A percentile compares a stretch with the other conserved stretches of the same genome.
These are phyloP conservation scores for Umbelopsis sp. DNA, from an alignment of 192 early-diverging fungal species.

Conservation along the genomic window DNA sequence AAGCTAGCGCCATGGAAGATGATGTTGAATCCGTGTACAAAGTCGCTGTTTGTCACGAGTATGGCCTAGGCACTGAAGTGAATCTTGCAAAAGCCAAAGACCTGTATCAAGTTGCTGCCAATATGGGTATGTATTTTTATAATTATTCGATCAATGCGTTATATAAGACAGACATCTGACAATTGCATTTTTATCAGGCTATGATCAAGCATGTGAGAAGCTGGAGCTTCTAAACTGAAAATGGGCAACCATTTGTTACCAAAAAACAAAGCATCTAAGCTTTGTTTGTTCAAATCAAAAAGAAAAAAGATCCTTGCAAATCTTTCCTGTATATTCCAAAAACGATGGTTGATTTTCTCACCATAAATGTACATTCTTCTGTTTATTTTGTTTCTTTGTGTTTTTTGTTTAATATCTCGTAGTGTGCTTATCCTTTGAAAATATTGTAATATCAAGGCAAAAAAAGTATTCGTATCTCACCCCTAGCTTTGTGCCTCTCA, in stretches of 20 bases:
- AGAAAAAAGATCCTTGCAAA: too few species aligned
- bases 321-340: too few species aligned
- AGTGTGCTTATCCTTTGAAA: too few species aligned
- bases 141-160: neutral
- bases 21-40: constrained; percentile 25
- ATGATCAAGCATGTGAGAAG: constrained; percentile 9
- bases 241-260: neutral
- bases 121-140: constrained; percentile 24
- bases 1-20: constrained; percentile 35
- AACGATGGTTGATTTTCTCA: too few species aligned
- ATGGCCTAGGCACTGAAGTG: constrained; percentile 18
- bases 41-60: constrained; percentile 34
- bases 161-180: neutral
- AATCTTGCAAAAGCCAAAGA: constrained; percentile 28
- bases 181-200: neutral
- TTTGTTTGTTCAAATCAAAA: too few species aligned
- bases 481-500: too few species aligned
- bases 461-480: too few species aligned
- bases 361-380: too few species aligned
- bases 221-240: neutral
- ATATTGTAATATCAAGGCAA: too few species aligned
- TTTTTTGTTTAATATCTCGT: too few species aligned
- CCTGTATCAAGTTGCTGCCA: constrained; percentile 31
- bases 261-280: too few species aligned
- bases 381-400: too few species aligned